phyloP scores from a whole-genome alignment of 1,284 basidiomycete genomes.

The Psilocybe mexicana region DNA sequence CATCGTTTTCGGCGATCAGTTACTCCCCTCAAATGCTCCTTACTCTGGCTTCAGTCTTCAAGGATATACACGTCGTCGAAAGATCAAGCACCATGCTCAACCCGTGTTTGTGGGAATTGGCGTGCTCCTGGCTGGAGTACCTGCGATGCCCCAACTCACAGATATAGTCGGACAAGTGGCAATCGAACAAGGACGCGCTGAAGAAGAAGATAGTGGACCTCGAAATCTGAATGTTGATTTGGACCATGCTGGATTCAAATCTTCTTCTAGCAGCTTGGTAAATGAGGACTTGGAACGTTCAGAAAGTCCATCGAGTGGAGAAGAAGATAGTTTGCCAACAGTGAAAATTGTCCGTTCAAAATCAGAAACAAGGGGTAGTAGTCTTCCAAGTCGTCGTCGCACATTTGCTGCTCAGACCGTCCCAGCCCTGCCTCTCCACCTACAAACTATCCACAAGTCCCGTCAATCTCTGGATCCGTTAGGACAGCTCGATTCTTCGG shows the following conservation, averaged over 20 bases:
- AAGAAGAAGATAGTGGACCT: conserved; percentile 51
- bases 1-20: conserved; percentile 93
- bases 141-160: conserved; percentile 78
- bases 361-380: conserved; percentile 10
- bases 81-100: conserved; percentile 71
- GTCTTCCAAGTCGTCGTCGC: conserved; percentile 39
- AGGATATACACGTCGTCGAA: conserved; percentile 52
- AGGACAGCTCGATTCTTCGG: conserved; percentile 59
- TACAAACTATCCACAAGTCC: conserved; percentile 50
- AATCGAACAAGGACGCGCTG: conserved; percentile 83
- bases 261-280: conserved; percentile 18
- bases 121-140: conserved; percentile 74
- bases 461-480: conserved; percentile 71
- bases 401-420: conserved; percentile 69
- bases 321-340: conserved; percentile 22
- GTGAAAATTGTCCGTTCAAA: not conserved
- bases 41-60: conserved; percentile 59
- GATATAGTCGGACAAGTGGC: conserved; percentile 80
- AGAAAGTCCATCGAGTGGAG: conserved; percentile 30
- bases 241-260: conserved; percentile 34
- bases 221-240: conserved; percentile 50
- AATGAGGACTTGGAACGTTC: conserved; percentile 32
- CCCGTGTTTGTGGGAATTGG: conserved; percentile 88
- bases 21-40: conserved; percentile 59
- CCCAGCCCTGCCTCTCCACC: conserved; percentile 64